Evolutionary conservation across 805 yeast species (phyloP), one percentile per base, ranked within the genome.

Genomic region (Isabelozyma pseudorhagii): DNA sequence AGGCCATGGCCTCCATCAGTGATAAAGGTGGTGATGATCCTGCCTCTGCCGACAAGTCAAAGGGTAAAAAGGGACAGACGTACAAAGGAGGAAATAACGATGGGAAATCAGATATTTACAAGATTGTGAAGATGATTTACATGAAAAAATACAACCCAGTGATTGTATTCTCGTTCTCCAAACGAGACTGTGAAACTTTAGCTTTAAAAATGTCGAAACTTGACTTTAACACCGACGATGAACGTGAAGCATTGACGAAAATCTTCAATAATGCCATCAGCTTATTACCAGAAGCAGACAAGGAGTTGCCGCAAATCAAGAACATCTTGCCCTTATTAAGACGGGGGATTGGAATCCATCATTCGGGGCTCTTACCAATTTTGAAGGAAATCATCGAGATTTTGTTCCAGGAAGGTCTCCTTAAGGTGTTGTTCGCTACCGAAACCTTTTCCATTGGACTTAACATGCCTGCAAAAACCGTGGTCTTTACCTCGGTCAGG

Each of bases 391-490:
- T 93, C 52, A 92, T 92, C 62, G 99, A 94, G 74, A 89, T 94
- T 71, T 72, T 94, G 51, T 94, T 94, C 75, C 99, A 94, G 70
- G 98, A 94, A 74, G 99, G 99, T 10, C 82, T 93, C 46, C 74
- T 94, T 50, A 94, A 94, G 66, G 98, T 93, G 1, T 74, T 94
- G 50, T 94, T 94, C 72, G 99, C 99, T 4, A 94, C 99, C 0
- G 99, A 94, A 68, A 94, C 99, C 3, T 94, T 94, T 66, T 92
- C 98, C 10, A 94, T 94, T 72, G 99, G 99, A 46, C 81, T 94
- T 47, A 94, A 94, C 72, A 94, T 94, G 99, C 99, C 99, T 60
- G 98, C 99, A 9, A 94, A 94, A 62, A 94, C 99, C 0, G 99
- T 94, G 42, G 99, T 94, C 2, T 94, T 94, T 69, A 94, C 99